Percentiles rank a stretch among this genome's conserved stretches.
phyloP scores from a whole-genome alignment of 1,284 basidiomycete genomes.

The Pisolithus thermaeus region DNA sequence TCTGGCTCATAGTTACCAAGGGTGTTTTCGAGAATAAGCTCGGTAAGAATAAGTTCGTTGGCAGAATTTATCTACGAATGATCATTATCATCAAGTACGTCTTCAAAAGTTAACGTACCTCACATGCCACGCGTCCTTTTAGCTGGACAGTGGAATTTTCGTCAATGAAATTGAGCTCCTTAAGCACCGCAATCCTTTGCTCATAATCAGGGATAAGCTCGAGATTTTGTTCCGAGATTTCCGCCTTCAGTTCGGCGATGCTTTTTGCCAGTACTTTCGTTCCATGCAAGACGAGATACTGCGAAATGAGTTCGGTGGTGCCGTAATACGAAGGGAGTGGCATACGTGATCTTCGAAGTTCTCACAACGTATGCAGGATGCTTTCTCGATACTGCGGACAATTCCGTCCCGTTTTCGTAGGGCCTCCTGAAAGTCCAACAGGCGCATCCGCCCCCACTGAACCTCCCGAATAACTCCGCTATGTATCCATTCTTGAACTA shows the following conservation, averaged over 20 bases:
- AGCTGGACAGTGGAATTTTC: conserved; percentile 91
- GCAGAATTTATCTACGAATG: conserved; percentile 89
- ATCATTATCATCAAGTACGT: conserved; percentile 59
- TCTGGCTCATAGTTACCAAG: conserved; percentile 88
- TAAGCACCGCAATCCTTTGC: conserved; percentile 86
- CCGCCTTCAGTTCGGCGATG: conserved; percentile 71
- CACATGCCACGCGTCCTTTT: conserved; percentile 97
- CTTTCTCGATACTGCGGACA: conserved; percentile 36
- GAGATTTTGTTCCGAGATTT: conserved; percentile 93
- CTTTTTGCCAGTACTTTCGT: conserved; percentile 70
- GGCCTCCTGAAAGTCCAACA: conserved; percentile 91
- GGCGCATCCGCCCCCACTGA: conserved; percentile 79
- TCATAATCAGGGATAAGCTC: conserved; percentile 98
- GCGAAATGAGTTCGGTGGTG: conserved; percentile 4
- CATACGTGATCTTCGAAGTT: conserved; percentile 49
- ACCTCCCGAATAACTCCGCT: conserved; percentile 58
- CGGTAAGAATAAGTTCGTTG: conserved; percentile 92
- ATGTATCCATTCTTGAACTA: conserved; percentile 54
- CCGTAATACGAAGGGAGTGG: background rate
- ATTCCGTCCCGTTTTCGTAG: conserved; percentile 58
- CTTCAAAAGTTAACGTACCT: conserved; percentile 45
- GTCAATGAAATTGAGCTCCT: conserved; percentile 89
- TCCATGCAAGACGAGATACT: conserved; percentile 76
- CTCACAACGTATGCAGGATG: conserved; percentile 52
- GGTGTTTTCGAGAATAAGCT: conserved; percentile 94